These are phyloP conservation scores for Cryptococcus jaspeensis DNA, from an alignment of 1,284 basidiomycete species.

Conservation along the genomic window DNA sequence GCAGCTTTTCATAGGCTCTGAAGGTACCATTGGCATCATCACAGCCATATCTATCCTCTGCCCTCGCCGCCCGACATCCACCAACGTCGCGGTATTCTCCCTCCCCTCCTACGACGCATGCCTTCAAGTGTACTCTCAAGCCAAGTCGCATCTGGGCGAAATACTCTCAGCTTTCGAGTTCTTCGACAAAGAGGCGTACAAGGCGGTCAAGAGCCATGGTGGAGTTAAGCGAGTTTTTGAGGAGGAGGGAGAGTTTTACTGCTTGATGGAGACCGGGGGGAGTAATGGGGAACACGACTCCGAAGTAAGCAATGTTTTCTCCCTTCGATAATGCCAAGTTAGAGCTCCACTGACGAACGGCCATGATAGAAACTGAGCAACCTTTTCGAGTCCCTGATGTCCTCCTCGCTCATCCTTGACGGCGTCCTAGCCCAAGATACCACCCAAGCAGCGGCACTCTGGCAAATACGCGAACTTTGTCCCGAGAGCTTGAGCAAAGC, in stretches of 20 bases:
- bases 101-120: conserved; percentile 57
- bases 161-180: conserved; percentile 98
- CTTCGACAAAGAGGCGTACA: conserved; percentile 68
- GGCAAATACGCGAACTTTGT: conserved; percentile 88
- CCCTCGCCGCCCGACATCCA: conserved; percentile 75
- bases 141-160: conserved; percentile 75
- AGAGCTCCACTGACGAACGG: background rate
- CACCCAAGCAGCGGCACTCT: conserved; percentile 82
- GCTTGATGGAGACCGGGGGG: conserved; percentile 90
- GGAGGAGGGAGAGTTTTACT: conserved; percentile 70
- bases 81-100: conserved; percentile 58
- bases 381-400: conserved; percentile 77
- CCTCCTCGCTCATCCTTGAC: conserved; percentile 76
- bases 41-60: conserved; percentile 94
- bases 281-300: conserved; percentile 92
- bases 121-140: conserved; percentile 56
- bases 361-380: conserved; percentile 74
- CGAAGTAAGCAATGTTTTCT: conserved; percentile 60
- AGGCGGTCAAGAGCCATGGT: conserved; percentile 38
- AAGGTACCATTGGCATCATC: conserved; percentile 92
- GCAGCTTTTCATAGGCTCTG: conserved; percentile 96
- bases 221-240: conserved; percentile 53
- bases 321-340: background rate
- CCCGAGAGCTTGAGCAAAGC: conserved; percentile 91
- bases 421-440: conserved; percentile 92